Evolutionary conservation across 2,329 filamentous ascomycete genomes (phyloP).

Genomic region (Rhynchosporium secalis): DNA sequence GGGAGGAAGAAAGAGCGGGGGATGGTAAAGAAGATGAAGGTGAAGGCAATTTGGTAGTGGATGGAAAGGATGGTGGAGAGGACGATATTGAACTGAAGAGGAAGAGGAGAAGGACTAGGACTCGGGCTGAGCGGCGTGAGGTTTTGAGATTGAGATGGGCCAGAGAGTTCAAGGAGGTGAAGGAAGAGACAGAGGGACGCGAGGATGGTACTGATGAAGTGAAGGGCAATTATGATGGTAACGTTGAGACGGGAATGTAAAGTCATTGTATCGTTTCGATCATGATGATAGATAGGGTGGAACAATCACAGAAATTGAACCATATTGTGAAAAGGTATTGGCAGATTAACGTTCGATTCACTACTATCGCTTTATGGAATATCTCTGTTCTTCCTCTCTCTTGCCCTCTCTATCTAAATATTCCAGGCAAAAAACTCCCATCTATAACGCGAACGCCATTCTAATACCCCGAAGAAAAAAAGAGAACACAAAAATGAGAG

Average conservation of each 20-base stretch:
- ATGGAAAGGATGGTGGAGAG: background rate
- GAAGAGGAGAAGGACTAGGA: background rate
- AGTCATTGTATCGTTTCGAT: too few relatives aligned
- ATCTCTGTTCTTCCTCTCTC: background rate
- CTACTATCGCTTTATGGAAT: background rate
- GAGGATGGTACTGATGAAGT: too few relatives aligned
- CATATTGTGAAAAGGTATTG: background rate
- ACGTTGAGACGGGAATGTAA: too few relatives aligned
- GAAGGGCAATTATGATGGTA: too few relatives aligned
- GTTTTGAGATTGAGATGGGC: background rate
- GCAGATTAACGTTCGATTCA: background rate
- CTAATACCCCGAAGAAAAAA: slow-evolving; percentile 13
- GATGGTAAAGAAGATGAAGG: too few relatives aligned
- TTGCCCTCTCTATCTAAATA: background rate
- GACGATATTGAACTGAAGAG: background rate
- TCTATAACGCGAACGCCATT: slow-evolving; percentile 27
- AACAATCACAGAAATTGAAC: background rate
- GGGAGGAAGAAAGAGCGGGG: too few relatives aligned
- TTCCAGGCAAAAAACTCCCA: slow-evolving; percentile 11
- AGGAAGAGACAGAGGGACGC: background rate
- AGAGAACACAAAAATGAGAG: background rate
- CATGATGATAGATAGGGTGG: too few relatives aligned
- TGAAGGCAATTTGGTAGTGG: too few relatives aligned
- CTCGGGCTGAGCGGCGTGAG: too few relatives aligned
- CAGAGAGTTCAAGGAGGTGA: background rate